phyloP scores from a whole-genome alignment of 805 yeast genomes.

The Ogataea pini region DNA sequence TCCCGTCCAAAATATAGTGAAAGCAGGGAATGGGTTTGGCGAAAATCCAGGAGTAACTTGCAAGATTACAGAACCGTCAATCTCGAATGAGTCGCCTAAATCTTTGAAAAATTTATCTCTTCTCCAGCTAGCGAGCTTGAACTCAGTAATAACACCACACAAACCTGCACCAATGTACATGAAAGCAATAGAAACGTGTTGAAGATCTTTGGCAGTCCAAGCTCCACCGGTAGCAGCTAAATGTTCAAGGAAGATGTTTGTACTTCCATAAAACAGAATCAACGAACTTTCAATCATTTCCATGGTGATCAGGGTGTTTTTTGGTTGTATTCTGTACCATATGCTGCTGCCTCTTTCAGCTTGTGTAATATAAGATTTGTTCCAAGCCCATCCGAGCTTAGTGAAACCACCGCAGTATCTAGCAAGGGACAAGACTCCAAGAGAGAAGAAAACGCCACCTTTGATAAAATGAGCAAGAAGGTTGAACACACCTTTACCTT shows the following conservation, averaged over 20 bases:
- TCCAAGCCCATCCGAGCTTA: slow-evolving; percentile 91
- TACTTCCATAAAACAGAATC: slow-evolving; percentile 83
- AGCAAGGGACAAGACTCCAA: slow-evolving; percentile 80
- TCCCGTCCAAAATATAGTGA: slow-evolving; percentile 96
- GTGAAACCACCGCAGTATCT: slow-evolving; percentile 84
- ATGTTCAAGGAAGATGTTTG: slow-evolving; percentile 91
- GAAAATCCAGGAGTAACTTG: slow-evolving; percentile 69
- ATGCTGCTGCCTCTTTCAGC: slow-evolving; percentile 27
- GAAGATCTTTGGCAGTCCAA: slow-evolving; percentile 90
- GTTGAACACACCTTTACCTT: slow-evolving; percentile 68
- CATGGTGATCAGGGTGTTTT: slow-evolving; percentile 61
- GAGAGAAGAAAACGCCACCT: slow-evolving; percentile 81
- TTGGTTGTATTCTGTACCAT: slow-evolving; percentile 43
- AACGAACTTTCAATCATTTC: slow-evolving; percentile 80
- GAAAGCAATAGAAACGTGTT: slow-evolving; percentile 88
- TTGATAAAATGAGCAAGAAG: slow-evolving; percentile 93
- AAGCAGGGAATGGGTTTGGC: slow-evolving; percentile 92
- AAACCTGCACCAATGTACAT: slow-evolving; percentile 90
- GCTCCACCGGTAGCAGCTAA: slow-evolving; percentile 73
- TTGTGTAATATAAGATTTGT: slow-evolving; percentile 39
- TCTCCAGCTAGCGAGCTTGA: slow-evolving; percentile 64
- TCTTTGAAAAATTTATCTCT: slow-evolving; percentile 27
- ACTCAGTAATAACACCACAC: slow-evolving; percentile 83
- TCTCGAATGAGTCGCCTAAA: slow-evolving; percentile 19
- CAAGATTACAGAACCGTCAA: slow-evolving; percentile 20